These are phyloP conservation scores for Ophiobolus disseminans DNA, from an alignment of 2,329 filamentous ascomycete species.

Conservation along the genomic window DNA sequence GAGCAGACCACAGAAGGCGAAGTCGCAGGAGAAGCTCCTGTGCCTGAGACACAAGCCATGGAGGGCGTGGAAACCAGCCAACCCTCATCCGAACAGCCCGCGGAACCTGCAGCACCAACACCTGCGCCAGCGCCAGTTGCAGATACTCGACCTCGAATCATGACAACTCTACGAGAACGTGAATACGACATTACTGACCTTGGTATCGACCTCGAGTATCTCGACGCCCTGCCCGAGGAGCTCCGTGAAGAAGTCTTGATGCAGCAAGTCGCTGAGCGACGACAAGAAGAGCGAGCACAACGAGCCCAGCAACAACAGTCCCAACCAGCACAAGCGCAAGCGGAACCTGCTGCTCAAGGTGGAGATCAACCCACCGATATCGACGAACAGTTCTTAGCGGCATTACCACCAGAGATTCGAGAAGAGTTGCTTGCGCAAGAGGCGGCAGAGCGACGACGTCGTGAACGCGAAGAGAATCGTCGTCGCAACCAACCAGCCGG, in stretches of 20 bases:
- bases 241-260: constrained; percentile 95
- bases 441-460: constrained; percentile 83
- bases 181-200: constrained; percentile 92
- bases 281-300: constrained; percentile 50
- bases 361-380: constrained; percentile 82
- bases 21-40: constrained; percentile 36
- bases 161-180: constrained; percentile 83
- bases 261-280: constrained; percentile 82
- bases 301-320: constrained; percentile 60
- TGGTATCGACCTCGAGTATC: constrained; percentile 92
- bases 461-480: constrained; percentile 81
- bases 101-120: constrained; percentile 48
- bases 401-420: constrained; percentile 87
- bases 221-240: constrained; percentile 96
- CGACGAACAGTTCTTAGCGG: constrained; percentile 92
- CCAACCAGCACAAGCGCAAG: constrained; percentile 27
- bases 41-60: constrained; percentile 5
- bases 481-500: constrained; percentile 66
- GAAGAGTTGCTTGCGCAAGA: constrained; percentile 92
- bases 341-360: constrained; percentile 47
- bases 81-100: constrained; percentile 28
- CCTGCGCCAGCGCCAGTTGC: constrained; percentile 51
- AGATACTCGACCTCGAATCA: constrained; percentile 63
- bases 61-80: constrained; percentile 5
- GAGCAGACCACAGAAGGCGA: constrained; percentile 26